Evolutionary conservation across 129 eudicot genomes (phyloP).

Genomic region (Cynara cardunculus): DNA sequence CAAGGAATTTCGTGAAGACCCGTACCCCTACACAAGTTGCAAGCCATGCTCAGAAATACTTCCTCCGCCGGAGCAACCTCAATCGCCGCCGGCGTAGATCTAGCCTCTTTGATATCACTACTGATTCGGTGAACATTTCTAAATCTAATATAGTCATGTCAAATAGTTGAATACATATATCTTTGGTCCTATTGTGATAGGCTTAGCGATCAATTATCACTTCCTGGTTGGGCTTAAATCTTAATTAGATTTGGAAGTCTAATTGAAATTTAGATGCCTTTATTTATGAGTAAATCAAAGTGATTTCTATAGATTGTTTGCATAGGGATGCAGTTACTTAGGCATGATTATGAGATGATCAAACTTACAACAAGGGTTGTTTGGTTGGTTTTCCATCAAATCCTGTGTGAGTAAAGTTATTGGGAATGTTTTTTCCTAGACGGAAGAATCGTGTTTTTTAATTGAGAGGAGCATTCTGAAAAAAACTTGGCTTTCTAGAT

Average conservation of each 20-base stretch:
- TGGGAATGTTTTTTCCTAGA: too few relatives aligned
- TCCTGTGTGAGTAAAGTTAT: too few relatives aligned
- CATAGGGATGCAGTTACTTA: background rate
- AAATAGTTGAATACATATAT: background rate
- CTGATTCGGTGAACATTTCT: slow-evolving; percentile 36
- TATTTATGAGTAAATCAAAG: background rate
- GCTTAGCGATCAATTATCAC: background rate
- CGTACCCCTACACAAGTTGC: slow-evolving; percentile 61
- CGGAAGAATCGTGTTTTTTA: too few relatives aligned
- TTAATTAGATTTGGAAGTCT: background rate
- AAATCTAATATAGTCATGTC: background rate
- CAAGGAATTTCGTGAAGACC: slow-evolving; percentile 49
- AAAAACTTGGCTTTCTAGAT: too few relatives aligned
- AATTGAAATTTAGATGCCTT: background rate
- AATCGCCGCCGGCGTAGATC: slow-evolving; percentile 56
- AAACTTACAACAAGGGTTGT: background rate
- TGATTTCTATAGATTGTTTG: background rate
- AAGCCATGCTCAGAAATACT: slow-evolving; percentile 67
- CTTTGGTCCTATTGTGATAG: background rate
- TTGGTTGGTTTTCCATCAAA: too few relatives aligned
- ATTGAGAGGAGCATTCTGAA: too few relatives aligned
- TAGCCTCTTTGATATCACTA: slow-evolving; percentile 54
- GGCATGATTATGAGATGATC: too few relatives aligned
- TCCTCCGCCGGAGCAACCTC: slow-evolving; percentile 46
- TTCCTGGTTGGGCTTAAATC: background rate